Base-by-base conservation (phyloP, 1,284 basidiomycete species). In the Xerocomus amazonicus region DNA sequence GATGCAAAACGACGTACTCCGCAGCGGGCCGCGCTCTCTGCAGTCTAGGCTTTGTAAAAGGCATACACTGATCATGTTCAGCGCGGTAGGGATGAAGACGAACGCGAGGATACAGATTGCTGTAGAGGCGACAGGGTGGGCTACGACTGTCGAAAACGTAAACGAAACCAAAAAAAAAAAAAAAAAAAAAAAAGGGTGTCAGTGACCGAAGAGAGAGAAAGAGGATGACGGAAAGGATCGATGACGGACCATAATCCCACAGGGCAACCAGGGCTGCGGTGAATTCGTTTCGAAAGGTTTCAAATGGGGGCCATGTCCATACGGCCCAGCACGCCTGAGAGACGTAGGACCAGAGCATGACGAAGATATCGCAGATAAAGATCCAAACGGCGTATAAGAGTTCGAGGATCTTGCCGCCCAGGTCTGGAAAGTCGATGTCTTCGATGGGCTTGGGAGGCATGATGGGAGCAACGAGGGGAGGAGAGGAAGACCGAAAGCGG, bases 291-390 rank as follows among this genome's bases (percentile, higher is more conserved):
- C 64, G 51, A 35, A 67, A 63, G 14, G 48, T 6, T 23, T 65
- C 60, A 29, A 62, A 61, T 3, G 60, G 64, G 0, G 63, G 60
- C 16, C 47, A 62, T 0, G 59, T 60, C 60, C 63, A 66, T 1
- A 28, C 55, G 6, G n/a, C 32, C 45, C 13, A 39, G 27, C 40
- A 64, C 1, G 36, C 49, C 6, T 48, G 14, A 19, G 29, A 45
- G 19, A 59, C 1, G 32, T 28, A 36, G 51, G 17, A 43, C 60
- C 58, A 63, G 32, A 63, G 8, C 0, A n/a, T 3, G 39, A 43
- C 7, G 50, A 33, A 46, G 43, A 51, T 0, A 35, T 50, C 39
- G 31, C 7, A 31, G 43, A 60, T 14, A 13, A 60, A 33, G 14
- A 14, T 34, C 60, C 62, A 65, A 2, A 62, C 2, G 5, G 41